Conservation (phyloP, 2,329 filamentous ascomycete genomes). For the Neonectria faginata region DNA sequence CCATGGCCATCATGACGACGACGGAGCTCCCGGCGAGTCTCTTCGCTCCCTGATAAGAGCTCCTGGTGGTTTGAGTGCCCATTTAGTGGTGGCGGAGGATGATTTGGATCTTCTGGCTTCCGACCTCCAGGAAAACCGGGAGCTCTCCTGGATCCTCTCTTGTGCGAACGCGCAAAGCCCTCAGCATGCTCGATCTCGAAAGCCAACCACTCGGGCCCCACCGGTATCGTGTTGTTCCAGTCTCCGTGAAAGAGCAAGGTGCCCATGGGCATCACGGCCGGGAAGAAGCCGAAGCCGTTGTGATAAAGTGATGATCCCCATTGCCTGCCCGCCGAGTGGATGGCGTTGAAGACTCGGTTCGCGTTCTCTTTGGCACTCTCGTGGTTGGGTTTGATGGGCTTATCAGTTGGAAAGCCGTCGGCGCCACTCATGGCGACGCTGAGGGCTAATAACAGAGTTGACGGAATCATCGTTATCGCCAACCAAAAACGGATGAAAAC, state of each 20-base stretch:
- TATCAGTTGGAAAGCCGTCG: slow-evolving; percentile 9
- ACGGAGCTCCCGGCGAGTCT: slow-evolving; percentile 26
- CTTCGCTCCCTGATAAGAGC: slow-evolving; percentile 3
- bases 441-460: slow-evolving; percentile 29
- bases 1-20: slow-evolving; percentile 14
- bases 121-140: not conserved
- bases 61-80: slow-evolving; percentile 10
- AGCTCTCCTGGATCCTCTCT: not conserved
- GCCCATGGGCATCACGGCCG: slow-evolving; percentile 72
- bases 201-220: slow-evolving; percentile 75
- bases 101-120: slow-evolving; percentile 8
- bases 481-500: not conserved
- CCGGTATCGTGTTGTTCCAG: slow-evolving; percentile 56
- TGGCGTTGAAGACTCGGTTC: slow-evolving; percentile 76
- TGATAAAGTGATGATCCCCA: slow-evolving; percentile 80
- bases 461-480: slow-evolving; percentile 32
- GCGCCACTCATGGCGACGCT: slow-evolving; percentile 15
- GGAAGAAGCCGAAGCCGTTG: slow-evolving; percentile 80
- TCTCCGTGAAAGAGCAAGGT: slow-evolving; percentile 77
- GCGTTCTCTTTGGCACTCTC: slow-evolving; percentile 63
- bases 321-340: slow-evolving; percentile 78
- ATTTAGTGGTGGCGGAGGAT: slow-evolving; percentile 10
- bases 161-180: slow-evolving; percentile 64
- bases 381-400: slow-evolving; percentile 50
- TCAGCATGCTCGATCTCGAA: slow-evolving; percentile 82